Evolutionary conservation across 352 stramenopile species (phyloP).

Genomic region (Pythium scleroteichum): DNA sequence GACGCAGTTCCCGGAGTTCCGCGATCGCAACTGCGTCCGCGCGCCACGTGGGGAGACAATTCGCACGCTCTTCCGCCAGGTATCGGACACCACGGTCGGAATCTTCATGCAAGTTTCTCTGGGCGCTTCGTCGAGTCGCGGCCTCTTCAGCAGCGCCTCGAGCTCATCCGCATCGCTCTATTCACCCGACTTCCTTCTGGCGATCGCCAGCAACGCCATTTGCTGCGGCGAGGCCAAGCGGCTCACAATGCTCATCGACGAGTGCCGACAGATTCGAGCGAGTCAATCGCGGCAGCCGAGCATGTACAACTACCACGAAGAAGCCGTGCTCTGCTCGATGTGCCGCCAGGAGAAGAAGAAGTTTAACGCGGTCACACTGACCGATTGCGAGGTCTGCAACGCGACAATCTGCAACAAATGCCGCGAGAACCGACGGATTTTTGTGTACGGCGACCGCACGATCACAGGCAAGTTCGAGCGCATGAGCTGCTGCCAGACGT

Average conservation of each 20-base stretch:
- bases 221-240: slow-evolving; percentile 17
- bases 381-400: slow-evolving; percentile 33
- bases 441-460: slow-evolving; percentile 23
- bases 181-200: slow-evolving; percentile 3
- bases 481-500: slow-evolving; percentile 17
- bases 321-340: slow-evolving; percentile 30
- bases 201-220: slow-evolving; percentile 20
- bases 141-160: slow-evolving; percentile 1
- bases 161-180: slow-evolving; percentile 1
- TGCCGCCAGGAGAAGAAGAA: slow-evolving; percentile 40
- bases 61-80: slow-evolving; percentile 11
- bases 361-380: slow-evolving; percentile 30
- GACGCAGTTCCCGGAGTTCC: slow-evolving; percentile 1
- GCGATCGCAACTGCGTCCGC: slow-evolving; percentile 1
- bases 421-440: slow-evolving; percentile 37
- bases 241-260: slow-evolving; percentile 18
- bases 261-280: slow-evolving; percentile 27
- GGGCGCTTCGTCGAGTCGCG: neutral
- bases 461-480: slow-evolving; percentile 15
- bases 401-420: slow-evolving; percentile 34
- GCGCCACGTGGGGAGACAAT: slow-evolving; percentile 21
- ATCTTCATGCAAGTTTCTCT: slow-evolving; percentile 8
- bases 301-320: slow-evolving; percentile 17
- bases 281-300: slow-evolving; percentile 5
- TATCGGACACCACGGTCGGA: slow-evolving; percentile 7